Base-by-base conservation (phyloP, 139 green algal species). In the Chlamydomonas eustigma region DNA sequence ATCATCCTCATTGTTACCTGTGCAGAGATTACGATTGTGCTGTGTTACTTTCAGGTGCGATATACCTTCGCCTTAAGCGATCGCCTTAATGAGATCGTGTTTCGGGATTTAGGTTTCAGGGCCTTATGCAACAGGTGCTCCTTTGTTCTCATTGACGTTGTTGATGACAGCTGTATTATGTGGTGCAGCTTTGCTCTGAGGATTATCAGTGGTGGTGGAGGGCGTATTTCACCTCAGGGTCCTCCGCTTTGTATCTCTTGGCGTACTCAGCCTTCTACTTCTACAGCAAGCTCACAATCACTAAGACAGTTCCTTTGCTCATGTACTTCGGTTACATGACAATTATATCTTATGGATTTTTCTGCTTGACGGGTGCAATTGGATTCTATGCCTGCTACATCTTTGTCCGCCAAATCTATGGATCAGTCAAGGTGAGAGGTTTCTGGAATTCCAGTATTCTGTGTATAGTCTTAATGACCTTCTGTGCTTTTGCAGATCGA, bases 171-270 rank as follows among this genome's bases (percentile, higher is more conserved):
- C n/a, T n/a, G n/a, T n/a, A n/a, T 64, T 63, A 33, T 68, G 64
- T 44, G 37, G 28, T 39, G 65, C 68, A 74, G 75, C 80, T 88
- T 39, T 90, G 85, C 80, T 87, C 78, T 8, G 94, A 98, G 81
- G 93, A 98, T 85, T 98, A 97, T 87, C 86, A 93, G 76, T 98
- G 93, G 94, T 97, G 94, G 94, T 98, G 95, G 96, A 80, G 93
- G 18, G 77, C 95, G 22, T 99, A 96, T 87, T 91, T 97, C 78
- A 97, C 93, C 2, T 92, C 89, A 4, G 96, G 92, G 51, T 90
- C 88, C 6, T 96, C 90, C 1, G 93, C 95, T 0, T 39, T 97
- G 33, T 99, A 98, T 88, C 85, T 99, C 75, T 97, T 99, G 81
- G 79, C 93, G 30, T 99, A 99, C 86, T 94, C 91, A 0, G 77